phyloP scores from a whole-genome alignment of 805 yeast species.

The Candida chilensis region DNA sequence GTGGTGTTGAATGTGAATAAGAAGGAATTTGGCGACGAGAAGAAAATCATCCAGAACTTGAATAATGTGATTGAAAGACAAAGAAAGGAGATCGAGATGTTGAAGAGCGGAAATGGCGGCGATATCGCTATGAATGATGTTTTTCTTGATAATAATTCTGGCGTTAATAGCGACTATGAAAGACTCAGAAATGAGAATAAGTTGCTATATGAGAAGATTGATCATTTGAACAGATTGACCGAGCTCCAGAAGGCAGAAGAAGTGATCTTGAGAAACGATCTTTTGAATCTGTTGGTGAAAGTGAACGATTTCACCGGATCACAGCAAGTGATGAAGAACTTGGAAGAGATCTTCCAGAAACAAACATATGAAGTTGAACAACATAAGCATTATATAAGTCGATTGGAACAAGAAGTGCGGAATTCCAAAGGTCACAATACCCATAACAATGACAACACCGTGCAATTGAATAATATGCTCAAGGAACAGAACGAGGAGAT shows the following conservation, averaged over 20 bases:
- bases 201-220: conserved; percentile 56
- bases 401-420: conserved; percentile 46
- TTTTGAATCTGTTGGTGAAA: conserved; percentile 49
- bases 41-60: conserved; percentile 42
- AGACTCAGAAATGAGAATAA: conserved; percentile 50
- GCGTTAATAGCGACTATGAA: no score
- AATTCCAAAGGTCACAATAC: conserved; percentile 4
- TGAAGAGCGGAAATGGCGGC: conserved; percentile 13
- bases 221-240: conserved; percentile 56
- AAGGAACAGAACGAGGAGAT: conserved; percentile 65
- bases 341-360: conserved; percentile 37
- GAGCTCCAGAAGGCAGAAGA: conserved; percentile 26
- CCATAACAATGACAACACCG: conserved; percentile 1
- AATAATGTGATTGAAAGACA: conserved; percentile 54
- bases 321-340: conserved; percentile 32
- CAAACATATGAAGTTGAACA: conserved; percentile 48
- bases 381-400: conserved; percentile 47
- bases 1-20: conserved; percentile 60
- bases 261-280: conserved; percentile 48
- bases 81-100: conserved; percentile 36
- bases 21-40: conserved; percentile 39
- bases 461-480: conserved; percentile 17
- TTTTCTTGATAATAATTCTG: no score
- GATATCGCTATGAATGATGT: no score
- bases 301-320: conserved; percentile 21